A percentile compares a stretch with the other conserved stretches of the same genome.
Evolutionary conservation across 768 basidiomycete genomes (phyloP).

Genomic region (Gloeopeniophorella convolvens): DNA sequence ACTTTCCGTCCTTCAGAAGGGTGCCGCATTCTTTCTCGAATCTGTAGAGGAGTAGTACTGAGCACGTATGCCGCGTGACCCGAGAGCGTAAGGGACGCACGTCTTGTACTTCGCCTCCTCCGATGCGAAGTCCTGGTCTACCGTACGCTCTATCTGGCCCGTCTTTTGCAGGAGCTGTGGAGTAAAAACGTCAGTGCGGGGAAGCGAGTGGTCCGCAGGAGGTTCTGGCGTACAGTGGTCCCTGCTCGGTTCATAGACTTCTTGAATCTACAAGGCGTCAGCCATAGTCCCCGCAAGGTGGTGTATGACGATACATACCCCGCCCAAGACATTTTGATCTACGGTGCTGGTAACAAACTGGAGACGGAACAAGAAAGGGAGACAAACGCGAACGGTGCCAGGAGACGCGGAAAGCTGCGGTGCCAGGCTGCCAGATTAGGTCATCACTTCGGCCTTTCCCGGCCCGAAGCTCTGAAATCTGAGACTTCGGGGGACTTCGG

Average conservation of each 20-base stretch:
- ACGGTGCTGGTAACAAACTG: too few species aligned
- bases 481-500: too few species aligned
- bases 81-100: conserved; percentile 42
- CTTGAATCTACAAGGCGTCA: conserved; percentile 59
- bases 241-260: conserved; percentile 89
- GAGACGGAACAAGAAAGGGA: too few species aligned
- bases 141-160: conserved; percentile 93
- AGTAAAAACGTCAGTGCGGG: conserved; percentile 14
- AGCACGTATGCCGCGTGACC: background rate
- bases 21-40: conserved; percentile 95
- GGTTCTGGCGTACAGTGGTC: conserved; percentile 58
- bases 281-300: background rate
- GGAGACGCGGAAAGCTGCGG: too few species aligned
- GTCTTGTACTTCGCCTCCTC: conserved; percentile 87
- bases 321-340: conserved; percentile 14
- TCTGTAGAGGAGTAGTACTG: conserved; percentile 33
- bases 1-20: conserved; percentile 93
- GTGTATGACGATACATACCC: background rate
- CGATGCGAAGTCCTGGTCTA: conserved; percentile 88
- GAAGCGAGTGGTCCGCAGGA: background rate
- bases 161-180: conserved; percentile 91
- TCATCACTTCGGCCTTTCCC: too few species aligned
- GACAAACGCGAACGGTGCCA: too few species aligned
- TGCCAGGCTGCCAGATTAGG: too few species aligned
- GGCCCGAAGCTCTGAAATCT: too few species aligned